phyloP scores from a whole-genome alignment of 2,329 filamentous ascomycete genomes.

The Fusarium austroafricanum region DNA sequence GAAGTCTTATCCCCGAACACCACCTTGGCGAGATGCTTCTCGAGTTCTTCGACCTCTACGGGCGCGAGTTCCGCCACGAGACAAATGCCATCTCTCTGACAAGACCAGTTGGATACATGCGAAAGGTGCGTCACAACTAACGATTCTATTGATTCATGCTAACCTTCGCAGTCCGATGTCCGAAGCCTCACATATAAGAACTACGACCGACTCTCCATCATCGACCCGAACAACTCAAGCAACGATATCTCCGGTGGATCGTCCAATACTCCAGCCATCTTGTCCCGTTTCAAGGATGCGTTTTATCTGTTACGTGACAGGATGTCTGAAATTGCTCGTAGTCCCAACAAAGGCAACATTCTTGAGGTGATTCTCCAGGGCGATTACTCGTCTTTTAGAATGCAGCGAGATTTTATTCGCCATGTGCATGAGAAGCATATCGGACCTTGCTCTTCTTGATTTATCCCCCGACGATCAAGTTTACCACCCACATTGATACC shows the following conservation, averaged over 20 bases:
- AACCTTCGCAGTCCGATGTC: slow-evolving; percentile 55
- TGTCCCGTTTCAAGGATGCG: slow-evolving; percentile 76
- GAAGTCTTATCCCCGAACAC: slow-evolving; percentile 67
- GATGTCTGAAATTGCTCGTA: slow-evolving; percentile 63
- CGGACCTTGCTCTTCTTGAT: slow-evolving; percentile 49
- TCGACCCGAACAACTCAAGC: slow-evolving; percentile 85
- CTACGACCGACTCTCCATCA: slow-evolving; percentile 79
- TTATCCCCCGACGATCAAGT: background rate
- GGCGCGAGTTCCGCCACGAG: slow-evolving; percentile 79
- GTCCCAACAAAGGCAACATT: slow-evolving; percentile 57
- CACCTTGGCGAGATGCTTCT: slow-evolving; percentile 85
- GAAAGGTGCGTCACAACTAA: slow-evolving; percentile 71
- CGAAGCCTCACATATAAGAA: slow-evolving; percentile 66
- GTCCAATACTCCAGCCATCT: slow-evolving; percentile 73
- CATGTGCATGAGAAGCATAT: slow-evolving; percentile 60
- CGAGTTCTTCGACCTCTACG: slow-evolving; percentile 91
- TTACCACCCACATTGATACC: slow-evolving; percentile 8
- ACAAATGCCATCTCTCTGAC: slow-evolving; percentile 79
- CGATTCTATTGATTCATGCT: background rate
- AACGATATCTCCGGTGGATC: slow-evolving; percentile 96
- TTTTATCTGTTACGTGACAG: slow-evolving; percentile 66
- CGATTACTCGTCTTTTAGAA: slow-evolving; percentile 79
- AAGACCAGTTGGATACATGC: slow-evolving; percentile 75
- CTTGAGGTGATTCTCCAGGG: slow-evolving; percentile 79
- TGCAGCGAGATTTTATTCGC: slow-evolving; percentile 73